Base-by-base conservation (phyloP, 371 early-diverging fungal species). In the Apophysomyces variabilis region DNA sequence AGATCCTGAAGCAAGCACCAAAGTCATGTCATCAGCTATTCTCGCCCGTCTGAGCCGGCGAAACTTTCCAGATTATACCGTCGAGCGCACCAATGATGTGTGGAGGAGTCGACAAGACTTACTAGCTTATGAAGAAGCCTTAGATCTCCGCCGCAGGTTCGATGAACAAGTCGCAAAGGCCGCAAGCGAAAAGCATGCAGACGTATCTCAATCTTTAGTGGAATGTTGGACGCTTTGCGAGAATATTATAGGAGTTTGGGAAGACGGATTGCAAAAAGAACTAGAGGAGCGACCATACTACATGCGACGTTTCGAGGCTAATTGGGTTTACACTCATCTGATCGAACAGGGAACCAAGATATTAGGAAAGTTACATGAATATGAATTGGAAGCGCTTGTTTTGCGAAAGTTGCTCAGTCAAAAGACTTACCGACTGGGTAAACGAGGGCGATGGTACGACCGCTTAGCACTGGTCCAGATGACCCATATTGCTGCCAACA, bases 361-460 rank as follows among this genome's bases (percentile, higher is more conserved):
- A 21, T 69, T 91, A n/a, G 87, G 84, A 1, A 84, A 76, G 18
- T 68, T 89, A 21, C 87, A 87, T 60, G 80, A 83, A 56, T 87
- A 85, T 60, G 72, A 75, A 5, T 75, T 85, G 32, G 93, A 90
- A 38, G 80, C 79, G 0, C 57, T 78, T 6, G 69, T 93, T 0
- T 66, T 92, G 5, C 74, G 80, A 47, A 83, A 84, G 59, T 67
- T 93, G 35, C 70, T 93, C 0, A 75, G 81, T 16, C 93, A 93
- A 62, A 65, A 64, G 0, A 62, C 82, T 2, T 93, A 87, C 58
- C 79, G 85, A 5, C 61, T 85, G 4, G 85, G 83, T 9, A 81
- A 79, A 57, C 78, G 91, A 32, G 93, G 93, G 5, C 73, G 75
- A 16, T 93, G 93, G 93, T 91, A 91, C 60, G 85, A 88, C 18